Percentiles rank a stretch among this genome's conserved stretches.
phyloP scores from a whole-genome alignment of 2,329 filamentous ascomycete genomes.

The Chaetomium globosum region DNA sequence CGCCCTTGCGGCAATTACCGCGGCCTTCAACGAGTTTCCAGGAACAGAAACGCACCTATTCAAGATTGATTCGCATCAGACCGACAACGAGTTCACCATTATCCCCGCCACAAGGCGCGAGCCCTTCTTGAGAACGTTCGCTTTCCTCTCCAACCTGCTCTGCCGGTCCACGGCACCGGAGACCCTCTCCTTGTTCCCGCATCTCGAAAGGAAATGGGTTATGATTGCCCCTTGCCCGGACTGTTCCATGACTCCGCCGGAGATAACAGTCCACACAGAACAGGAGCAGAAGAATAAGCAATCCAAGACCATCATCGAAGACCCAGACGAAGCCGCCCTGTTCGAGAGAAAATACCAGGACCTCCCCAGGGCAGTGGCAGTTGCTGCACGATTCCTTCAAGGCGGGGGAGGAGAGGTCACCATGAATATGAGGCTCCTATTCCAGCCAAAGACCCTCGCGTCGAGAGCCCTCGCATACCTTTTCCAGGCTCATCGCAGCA shows the following conservation, averaged over 20 bases:
- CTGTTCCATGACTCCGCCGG: constrained; percentile 29
- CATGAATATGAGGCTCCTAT: constrained; percentile 23
- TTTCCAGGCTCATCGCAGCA: constrained; percentile 22
- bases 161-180: neutral
- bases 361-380: constrained; percentile 27
- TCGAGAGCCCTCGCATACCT: constrained; percentile 30
- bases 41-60: constrained; percentile 19
- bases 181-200: neutral
- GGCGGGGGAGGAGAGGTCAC: neutral
- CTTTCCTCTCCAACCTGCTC: constrained; percentile 25
- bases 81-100: neutral
- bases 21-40: constrained; percentile 16
- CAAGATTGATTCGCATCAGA: constrained; percentile 26
- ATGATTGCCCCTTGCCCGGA: constrained; percentile 24
- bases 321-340: constrained; percentile 26
- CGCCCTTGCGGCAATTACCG: constrained; percentile 8
- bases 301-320: constrained; percentile 22
- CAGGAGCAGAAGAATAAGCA: neutral
- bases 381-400: constrained; percentile 17
- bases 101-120: constrained; percentile 24
- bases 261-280: constrained; percentile 19
- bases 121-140: constrained; percentile 30
- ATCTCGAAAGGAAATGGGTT: constrained; percentile 24
- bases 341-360: constrained; percentile 27
- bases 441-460: constrained; percentile 27